Evolutionary conservation across 1,139 yeast genomes (phyloP).

Genomic region (Kodamaea derodonti): DNA sequence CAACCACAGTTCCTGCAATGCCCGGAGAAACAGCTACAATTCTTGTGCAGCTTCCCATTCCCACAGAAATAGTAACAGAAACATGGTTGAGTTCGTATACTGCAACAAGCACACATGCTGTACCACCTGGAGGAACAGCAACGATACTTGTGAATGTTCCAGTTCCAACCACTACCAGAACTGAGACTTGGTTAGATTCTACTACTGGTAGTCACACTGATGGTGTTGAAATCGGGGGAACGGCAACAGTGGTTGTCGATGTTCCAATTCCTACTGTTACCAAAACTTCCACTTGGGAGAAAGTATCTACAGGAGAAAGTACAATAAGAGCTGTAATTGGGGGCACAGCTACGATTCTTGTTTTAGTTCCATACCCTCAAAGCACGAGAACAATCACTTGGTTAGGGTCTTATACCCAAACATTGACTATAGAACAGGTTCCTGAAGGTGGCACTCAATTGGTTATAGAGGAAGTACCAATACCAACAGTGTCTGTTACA

Average conservation of each 20-base stretch:
- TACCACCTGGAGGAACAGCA: conserved; percentile 2
- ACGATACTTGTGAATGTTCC: conserved; percentile 9
- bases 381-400: conserved; percentile 6
- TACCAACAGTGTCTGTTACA: conserved; percentile 1
- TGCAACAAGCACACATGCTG: conserved; percentile 1
- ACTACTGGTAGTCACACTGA: conserved; percentile 2
- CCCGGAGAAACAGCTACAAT: conserved; percentile 16
- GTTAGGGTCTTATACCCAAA: conserved; percentile 13
- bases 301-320: conserved; percentile 2
- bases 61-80: conserved; percentile 12
- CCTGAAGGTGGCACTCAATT: conserved; percentile 2
- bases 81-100: conserved; percentile 9
- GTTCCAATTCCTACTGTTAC: conserved; percentile 14
- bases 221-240: conserved; percentile 11
- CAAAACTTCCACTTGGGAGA: conserved; percentile 6
- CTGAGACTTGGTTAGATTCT: conserved; percentile 6
- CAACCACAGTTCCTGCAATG: conserved; percentile 6
- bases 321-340: conserved; percentile 9
- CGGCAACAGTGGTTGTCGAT: conserved; percentile 14
- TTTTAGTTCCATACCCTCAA: conserved; percentile 17
- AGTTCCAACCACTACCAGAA: conserved; percentile 4
- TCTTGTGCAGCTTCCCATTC: conserved; percentile 15
- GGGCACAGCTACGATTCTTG: conserved; percentile 13
- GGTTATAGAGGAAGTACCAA: background rate
- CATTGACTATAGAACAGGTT: background rate